Evolutionary conservation across 2,329 filamentous ascomycete species (phyloP), one percentile per base, ranked within the genome.

Genomic region (Diaporthe sp.): DNA sequence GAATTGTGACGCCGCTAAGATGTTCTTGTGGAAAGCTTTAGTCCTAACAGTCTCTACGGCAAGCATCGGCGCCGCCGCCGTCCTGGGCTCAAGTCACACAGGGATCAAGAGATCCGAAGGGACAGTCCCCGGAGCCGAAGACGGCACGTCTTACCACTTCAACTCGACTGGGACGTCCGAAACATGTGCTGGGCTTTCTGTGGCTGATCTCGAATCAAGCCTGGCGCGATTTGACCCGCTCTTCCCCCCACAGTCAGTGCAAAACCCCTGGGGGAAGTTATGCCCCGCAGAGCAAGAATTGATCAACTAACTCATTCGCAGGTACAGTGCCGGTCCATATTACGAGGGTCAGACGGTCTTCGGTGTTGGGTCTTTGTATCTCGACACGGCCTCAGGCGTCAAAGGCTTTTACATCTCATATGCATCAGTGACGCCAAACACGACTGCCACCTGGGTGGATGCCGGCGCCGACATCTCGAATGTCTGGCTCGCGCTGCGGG

Each of bases 391-490:
- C 7, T 65, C 60, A 1, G 60, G 60, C 25, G 25, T 46, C 25
- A 65, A 65, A 19, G 60, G n/a, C 60, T 65, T 65, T 22, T 65
- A 46, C 25, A 9, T 65, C 39, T 31, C 60, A 31, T 65, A 65
- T 13, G 7, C n/a, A 28, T 5, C 39, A 15, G 42, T 65, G 39
- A 46, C 60, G 17, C 60, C 60, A 17, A 65, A 65, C 25, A 65
- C 39, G 8, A 65, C 60, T 22, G 39, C 39, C 25, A 65, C 60
- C 60, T 65, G 60, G 60, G 60, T 65, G 42, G 60, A 65, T 17
- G 60, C 60, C 22, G 60, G 60, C 25, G 60, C 60, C 25, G 60
- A 65, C 39, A 65, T 65, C 42, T 65, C 17, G 13, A 65, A 65
- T 13, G 60, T 65, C 25, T 65, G 60, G 60, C 6, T 46, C 42